Percentiles rank a stretch among this genome's conserved stretches.
phyloP scores from a whole-genome alignment of 139 green algal genomes.

The Monoraphidium neglectum region DNA sequence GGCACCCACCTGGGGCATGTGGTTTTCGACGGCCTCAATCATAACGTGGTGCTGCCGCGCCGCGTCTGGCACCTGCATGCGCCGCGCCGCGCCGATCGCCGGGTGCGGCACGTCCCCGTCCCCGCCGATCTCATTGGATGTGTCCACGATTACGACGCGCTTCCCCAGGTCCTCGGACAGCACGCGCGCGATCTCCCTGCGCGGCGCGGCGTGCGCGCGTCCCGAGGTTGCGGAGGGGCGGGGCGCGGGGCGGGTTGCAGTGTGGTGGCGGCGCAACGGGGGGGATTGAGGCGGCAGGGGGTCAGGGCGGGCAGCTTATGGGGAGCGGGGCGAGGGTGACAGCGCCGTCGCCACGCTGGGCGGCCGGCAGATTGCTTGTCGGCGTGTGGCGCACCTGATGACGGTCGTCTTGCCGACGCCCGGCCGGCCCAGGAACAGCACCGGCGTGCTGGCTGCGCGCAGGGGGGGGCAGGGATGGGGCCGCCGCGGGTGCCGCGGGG shows the following conservation, averaged over 20 bases:
- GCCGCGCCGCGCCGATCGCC: conserved; percentile 89
- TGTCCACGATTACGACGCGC: conserved; percentile 91
- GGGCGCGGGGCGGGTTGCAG: no score
- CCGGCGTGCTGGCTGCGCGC: conserved; percentile 57
- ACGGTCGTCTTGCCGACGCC: conserved; percentile 96
- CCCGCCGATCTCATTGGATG: conserved; percentile 93
- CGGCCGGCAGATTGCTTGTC: no score
- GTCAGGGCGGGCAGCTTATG: no score
- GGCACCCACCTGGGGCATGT: conserved; percentile 84
- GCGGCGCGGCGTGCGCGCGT: background rate
- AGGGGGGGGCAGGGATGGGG: background rate
- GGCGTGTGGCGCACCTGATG: conserved; percentile 60
- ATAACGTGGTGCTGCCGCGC: conserved; percentile 91
- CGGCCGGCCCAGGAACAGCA: conserved; percentile 87
- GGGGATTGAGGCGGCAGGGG: no score
- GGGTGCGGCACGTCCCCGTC: conserved; percentile 94
- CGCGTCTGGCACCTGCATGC: conserved; percentile 95
- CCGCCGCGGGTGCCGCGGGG: no score
- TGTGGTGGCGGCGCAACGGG: no score
- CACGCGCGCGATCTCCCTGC: conserved; percentile 85
- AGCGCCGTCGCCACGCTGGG: no score
- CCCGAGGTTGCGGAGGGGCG: no score
- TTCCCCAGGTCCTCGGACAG: conserved; percentile 77
- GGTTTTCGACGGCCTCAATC: conserved; percentile 98
- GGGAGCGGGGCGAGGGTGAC: no score